A percentile compares a stretch with the other conserved stretches of the same genome.
Conservation (phyloP, 1,284 basidiomycete species). For the Mycosarcoma mackinlayi region DNA sequence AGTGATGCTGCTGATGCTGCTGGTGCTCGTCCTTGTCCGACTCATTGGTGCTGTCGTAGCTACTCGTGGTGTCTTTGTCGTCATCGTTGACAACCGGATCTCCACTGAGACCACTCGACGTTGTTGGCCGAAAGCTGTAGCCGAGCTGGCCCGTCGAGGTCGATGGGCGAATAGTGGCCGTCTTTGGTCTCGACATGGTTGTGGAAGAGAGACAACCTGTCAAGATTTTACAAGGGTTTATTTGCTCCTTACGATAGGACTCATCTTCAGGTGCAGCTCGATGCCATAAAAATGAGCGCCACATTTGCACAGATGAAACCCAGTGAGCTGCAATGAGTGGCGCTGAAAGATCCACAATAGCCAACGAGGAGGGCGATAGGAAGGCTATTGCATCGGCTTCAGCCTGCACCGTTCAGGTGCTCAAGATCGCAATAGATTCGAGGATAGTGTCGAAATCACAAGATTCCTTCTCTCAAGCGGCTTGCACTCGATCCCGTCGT, state of each 20-base stretch:
- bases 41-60: background rate
- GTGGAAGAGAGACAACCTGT: background rate
- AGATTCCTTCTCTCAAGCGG: too few relatives aligned
- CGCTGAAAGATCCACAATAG: too few relatives aligned
- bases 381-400: too few relatives aligned
- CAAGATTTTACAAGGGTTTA: background rate
- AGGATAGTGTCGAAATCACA: too few relatives aligned
- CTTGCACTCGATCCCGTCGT: too few relatives aligned
- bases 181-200: constrained; percentile 32
- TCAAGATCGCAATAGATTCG: too few relatives aligned
- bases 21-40: constrained; percentile 4
- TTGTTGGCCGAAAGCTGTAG: constrained; percentile 10
- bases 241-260: background rate
- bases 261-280: too few relatives aligned
- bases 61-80: constrained; percentile 2
- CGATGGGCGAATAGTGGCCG: constrained; percentile 12
- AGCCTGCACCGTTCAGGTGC: too few relatives aligned
- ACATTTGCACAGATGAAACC: too few relatives aligned
- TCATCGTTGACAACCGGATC: background rate
- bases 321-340: too few relatives aligned
- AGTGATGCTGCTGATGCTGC: constrained; percentile 8
- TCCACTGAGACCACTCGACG: constrained; percentile 2
- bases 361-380: too few relatives aligned
- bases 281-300: too few relatives aligned
- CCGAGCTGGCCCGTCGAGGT: constrained; percentile 19